These are phyloP conservation scores for Cinnamomum micranthum DNA, from an alignment of 164 flowering plant genomes.

Conservation along the genomic window DNA sequence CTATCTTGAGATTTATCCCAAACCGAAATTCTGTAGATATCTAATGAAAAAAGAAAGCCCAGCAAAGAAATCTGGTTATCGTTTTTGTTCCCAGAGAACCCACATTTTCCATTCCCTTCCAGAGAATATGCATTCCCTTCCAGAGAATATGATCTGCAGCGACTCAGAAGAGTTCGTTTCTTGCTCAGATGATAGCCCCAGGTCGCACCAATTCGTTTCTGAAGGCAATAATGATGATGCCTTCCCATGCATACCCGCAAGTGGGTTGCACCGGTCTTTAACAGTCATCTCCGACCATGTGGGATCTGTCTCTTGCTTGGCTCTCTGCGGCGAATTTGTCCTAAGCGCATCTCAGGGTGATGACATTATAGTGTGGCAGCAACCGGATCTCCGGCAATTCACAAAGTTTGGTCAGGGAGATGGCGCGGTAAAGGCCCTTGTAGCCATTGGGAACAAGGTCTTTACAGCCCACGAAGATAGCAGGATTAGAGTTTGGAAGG, in stretches of 20 bases:
- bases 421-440: constrained; percentile 84
- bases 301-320: constrained; percentile 77
- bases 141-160: constrained; percentile 27
- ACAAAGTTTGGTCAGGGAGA: constrained; percentile 85
- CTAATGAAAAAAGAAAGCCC: neutral
- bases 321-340: constrained; percentile 88
- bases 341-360: constrained; percentile 90
- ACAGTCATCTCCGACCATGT: constrained; percentile 77
- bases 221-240: constrained; percentile 33
- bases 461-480: constrained; percentile 95
- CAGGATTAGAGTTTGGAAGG: constrained; percentile 86
- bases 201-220: neutral
- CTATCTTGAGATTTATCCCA: neutral
- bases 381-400: constrained; percentile 79
- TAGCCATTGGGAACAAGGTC: constrained; percentile 63
- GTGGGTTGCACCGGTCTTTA: constrained; percentile 38
- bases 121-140: constrained; percentile 47
- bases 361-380: constrained; percentile 96
- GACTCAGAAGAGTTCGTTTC: constrained; percentile 9
- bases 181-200: too few relatives aligned
- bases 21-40: neutral
- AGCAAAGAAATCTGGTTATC: neutral
- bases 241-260: constrained; percentile 19
- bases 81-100: neutral
- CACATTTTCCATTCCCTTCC: too few relatives aligned